Evolutionary conservation across 2,329 filamentous ascomycete genomes (phyloP), one percentile per base, ranked within the genome.

Genomic region (Colletotrichum falcatum): DNA sequence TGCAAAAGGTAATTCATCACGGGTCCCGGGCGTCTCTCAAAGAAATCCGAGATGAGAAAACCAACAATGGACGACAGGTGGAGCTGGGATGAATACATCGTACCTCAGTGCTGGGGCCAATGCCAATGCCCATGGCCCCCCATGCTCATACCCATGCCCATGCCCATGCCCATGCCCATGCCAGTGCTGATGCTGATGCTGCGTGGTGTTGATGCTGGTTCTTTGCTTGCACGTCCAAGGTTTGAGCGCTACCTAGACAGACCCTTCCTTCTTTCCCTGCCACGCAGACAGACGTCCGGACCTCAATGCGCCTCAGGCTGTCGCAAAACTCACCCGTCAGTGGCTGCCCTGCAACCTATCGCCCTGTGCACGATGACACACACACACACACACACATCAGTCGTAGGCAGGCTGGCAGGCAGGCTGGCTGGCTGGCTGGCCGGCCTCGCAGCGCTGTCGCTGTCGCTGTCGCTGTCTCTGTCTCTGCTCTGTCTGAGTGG

Each of bases 51-150:
- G 16, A 23, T 9, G 37, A 18, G 20, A 56, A 56, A 16, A 18
- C 5, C 55, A 23, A 16, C 59, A 62, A 59, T 26, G 35, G 48
- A 70, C 62, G 66, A 56, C 64, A 58, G 63, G 67, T 70, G 63
- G 67, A 66, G 67, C 63, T 53, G 44, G 49, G 12, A 39, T 39
- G 28, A 55, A 42, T 42, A 16, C 9, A 23, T 20, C 4, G n/a
- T 46, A 46, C 44, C 20, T 23, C 20, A n/a, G 20, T 23, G 44
- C 44, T 46, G 44, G 42, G 1, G 42, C 20, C 2, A 8, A n/a
- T 44, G 42, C 39, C n/a, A n/a, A n/a, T n/a, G n/a, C n/a, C n/a
- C n/a, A n/a, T n/a, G n/a, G n/a, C n/a, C n/a, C n/a, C n/a, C n/a
- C n/a, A n/a, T n/a, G 14, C 39, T 18, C 14, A 42, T 20, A 20